A percentile compares a stretch with the other conserved stretches of the same genome.
Conservation (phyloP, 805 yeast genomes). For the Teunomyces cretensis region DNA sequence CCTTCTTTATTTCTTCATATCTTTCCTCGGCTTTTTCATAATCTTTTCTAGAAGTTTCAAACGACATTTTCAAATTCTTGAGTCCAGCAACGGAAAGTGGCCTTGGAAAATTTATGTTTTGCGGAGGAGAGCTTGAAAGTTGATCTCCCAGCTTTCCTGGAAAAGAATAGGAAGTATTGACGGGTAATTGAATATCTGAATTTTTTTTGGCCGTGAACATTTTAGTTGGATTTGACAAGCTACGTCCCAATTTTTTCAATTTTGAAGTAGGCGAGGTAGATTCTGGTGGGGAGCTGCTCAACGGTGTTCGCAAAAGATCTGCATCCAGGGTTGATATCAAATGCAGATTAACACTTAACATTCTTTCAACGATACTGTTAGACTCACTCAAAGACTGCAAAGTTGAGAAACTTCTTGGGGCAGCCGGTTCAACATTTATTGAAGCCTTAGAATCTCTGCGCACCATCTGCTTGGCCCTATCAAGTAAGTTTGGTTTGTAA, state of each 20-base stretch:
- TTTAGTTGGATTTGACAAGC: constrained; percentile 17
- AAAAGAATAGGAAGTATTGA: background rate
- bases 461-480: constrained; percentile 10
- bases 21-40: constrained; percentile 26
- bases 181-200: background rate
- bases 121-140: background rate
- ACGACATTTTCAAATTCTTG: constrained; percentile 31
- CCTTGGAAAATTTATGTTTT: constrained; percentile 26
- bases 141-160: background rate
- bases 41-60: constrained; percentile 28
- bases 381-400: constrained; percentile 9
- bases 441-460: constrained; percentile 5
- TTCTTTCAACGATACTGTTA: constrained; percentile 14
- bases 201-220: constrained; percentile 13
- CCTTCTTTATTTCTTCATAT: constrained; percentile 14
- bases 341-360: constrained; percentile 11
- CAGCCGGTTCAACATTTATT: background rate
- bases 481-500: constrained; percentile 1
- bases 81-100: constrained; percentile 33
- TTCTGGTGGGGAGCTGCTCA: background rate
- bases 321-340: background rate
- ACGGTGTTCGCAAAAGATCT: background rate
- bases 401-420: constrained; percentile 16
- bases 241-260: constrained; percentile 18
- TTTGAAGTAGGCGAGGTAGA: constrained; percentile 9